Percentiles rank a stretch among this genome's conserved stretches.
phyloP scores from a whole-genome alignment of 345 rosid species.

The Eucalyptus erythrocorys region DNA sequence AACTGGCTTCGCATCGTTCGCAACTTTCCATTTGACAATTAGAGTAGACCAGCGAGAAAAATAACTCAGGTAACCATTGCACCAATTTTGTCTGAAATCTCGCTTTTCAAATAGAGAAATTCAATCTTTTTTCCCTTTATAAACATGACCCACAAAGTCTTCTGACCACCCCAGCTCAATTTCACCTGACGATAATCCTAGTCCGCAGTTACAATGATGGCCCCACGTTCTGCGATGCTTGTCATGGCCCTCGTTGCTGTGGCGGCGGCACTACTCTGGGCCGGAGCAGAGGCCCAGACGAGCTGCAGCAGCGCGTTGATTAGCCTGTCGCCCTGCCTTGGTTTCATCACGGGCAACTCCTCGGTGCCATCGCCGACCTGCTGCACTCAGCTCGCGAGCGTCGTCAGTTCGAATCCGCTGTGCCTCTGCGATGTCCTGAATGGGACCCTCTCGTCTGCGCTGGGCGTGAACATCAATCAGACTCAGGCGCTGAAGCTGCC shows the following conservation, averaged over 20 bases:
- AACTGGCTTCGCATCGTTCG: not conserved
- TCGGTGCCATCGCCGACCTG: slow-evolving; percentile 11
- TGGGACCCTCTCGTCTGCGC: slow-evolving; percentile 4
- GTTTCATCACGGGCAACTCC: slow-evolving; percentile 10
- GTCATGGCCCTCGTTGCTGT: not conserved
- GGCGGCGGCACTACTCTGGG: not conserved
- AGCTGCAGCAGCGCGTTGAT: not conserved
- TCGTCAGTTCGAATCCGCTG: slow-evolving; percentile 3
- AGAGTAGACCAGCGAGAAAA: not conserved
- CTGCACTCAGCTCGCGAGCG: slow-evolving; percentile 9
- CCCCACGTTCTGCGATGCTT: not conserved
- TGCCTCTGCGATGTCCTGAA: slow-evolving; percentile 13
- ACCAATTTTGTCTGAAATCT: not conserved
- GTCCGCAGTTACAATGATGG: not conserved
- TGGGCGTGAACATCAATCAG: slow-evolving; percentile 13
- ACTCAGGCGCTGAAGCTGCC: slow-evolving; percentile 21
- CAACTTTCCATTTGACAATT: not conserved
- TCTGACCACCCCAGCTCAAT: not conserved
- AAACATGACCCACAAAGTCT: not conserved
- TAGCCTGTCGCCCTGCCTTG: slow-evolving; percentile 8
- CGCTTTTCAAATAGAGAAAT: not conserved
- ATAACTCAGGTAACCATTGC: not conserved
- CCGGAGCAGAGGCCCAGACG: not conserved
- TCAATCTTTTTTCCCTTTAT: not conserved
- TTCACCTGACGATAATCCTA: not conserved